Evolutionary conservation across 1,139 yeast species (phyloP).

Genomic region (Candida frijolesensis): DNA sequence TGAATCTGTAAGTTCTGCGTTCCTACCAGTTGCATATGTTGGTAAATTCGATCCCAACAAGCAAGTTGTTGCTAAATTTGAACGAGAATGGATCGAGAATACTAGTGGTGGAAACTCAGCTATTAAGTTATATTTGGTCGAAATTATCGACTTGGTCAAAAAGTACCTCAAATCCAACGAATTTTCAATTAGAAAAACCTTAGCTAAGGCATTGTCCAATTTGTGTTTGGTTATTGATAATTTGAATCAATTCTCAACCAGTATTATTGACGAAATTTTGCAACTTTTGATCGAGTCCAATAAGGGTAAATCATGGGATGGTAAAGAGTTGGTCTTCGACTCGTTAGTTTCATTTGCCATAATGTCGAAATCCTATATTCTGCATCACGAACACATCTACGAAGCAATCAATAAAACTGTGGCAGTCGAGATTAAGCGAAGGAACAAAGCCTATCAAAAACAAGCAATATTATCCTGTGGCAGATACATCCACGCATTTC

Average conservation of each 20-base stretch:
- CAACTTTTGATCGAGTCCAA: constrained; percentile 61
- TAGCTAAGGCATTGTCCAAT: constrained; percentile 70
- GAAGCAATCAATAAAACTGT: constrained; percentile 45
- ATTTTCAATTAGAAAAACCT: constrained; percentile 67
- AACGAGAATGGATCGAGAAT: constrained; percentile 77
- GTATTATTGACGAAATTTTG: constrained; percentile 42
- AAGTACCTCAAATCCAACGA: constrained; percentile 56
- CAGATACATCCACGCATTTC: constrained; percentile 46
- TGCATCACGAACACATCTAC: constrained; percentile 17
- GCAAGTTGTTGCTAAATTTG: constrained; percentile 52
- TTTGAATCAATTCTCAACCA: constrained; percentile 30
- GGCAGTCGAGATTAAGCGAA: constrained; percentile 63
- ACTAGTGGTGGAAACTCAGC: constrained; percentile 75
- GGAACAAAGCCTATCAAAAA: constrained; percentile 65
- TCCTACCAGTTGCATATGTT: constrained; percentile 77
- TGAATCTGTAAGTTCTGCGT: constrained; percentile 59
- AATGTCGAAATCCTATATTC: constrained; percentile 37
- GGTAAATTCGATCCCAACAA: constrained; percentile 69
- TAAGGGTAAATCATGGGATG: constrained; percentile 84
- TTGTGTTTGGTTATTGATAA: constrained; percentile 51
- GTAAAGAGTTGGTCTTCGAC: constrained; percentile 75
- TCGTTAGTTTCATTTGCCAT: constrained; percentile 65
- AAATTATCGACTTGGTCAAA: constrained; percentile 59
- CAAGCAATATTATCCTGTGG: constrained; percentile 55
- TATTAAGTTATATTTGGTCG: constrained; percentile 69